Conservation (phyloP, 257 asterid species). For the Fraxinus americana region DNA sequence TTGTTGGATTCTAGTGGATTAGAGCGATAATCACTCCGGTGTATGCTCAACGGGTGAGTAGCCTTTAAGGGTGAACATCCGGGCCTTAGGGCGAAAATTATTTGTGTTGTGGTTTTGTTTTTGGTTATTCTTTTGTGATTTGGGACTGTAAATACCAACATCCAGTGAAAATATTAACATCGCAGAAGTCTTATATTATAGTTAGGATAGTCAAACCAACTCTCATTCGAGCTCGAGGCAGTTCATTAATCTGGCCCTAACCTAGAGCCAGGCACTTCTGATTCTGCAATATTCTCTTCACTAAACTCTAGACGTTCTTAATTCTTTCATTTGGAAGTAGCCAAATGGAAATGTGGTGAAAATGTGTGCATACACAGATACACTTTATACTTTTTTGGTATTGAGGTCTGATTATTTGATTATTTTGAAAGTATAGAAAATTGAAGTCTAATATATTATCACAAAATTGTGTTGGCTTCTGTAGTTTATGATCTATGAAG, state of each 20-base stretch:
- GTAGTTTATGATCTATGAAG: background rate
- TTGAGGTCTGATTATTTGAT: background rate
- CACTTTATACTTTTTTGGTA: background rate
- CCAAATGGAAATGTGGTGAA: background rate
- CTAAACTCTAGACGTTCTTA: background rate
- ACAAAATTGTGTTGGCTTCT: background rate
- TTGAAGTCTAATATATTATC: background rate
- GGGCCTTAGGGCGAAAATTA: no score
- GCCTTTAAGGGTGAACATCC: no score
- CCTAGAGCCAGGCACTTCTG: background rate
- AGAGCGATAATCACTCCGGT: no score
- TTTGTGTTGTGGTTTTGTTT: no score
- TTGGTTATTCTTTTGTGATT: no score
- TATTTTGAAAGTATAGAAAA: background rate
- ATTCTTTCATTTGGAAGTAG: background rate
- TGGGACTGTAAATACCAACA: no score
- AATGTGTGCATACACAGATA: background rate
- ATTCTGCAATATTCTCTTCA: background rate
- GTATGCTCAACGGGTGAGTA: no score
- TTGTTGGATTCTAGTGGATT: no score
- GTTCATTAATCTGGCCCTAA: background rate
- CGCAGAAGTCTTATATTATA: no score
- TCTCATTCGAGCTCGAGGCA: no score
- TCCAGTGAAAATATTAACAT: no score
- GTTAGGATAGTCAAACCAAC: no score